Base-by-base conservation (phyloP, 2,329 filamentous ascomycete genomes). In the Epichloe festucae region DNA sequence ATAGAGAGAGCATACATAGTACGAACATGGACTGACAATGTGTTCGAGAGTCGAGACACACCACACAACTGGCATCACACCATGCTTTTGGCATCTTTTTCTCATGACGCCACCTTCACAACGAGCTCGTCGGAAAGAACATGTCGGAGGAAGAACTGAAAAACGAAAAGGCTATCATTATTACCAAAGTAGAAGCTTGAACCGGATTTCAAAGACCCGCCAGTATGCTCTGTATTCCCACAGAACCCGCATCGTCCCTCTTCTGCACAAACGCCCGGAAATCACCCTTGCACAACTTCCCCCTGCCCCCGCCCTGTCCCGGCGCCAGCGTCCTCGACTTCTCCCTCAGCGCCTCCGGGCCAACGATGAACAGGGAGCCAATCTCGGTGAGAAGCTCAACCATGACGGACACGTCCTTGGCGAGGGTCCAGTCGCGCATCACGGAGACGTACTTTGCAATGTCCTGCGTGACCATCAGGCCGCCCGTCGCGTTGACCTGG, bases 401-500 rank as follows among this genome's bases (percentile, higher is more conserved):
- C 50, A 81, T 79, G 23, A 76, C 76, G 58, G 79, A 77, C 47
- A 82, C 80, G 41, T 86, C 81, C 59, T 82, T 83, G 50, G 78
- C 76, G 41, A 90, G 73, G 31, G 85, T 79, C 89, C 89, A 97
- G 36, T 82, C 82, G 55, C 87, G 82, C 57, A 98, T 76, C 11
- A 95, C 81, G 54, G 90, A 85, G 8, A 87, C 86, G 67, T 98
- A 98, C 64, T 89, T 89, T 38, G 89, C 88, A 66, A 97, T 90
- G 65, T 98, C 93, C 70, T 97, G 95, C 38, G 86, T 91, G 27
- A 97, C 88, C 79, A 96, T 93, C 46, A 98, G 79, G 2, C 89
- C 93, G 55, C 93, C 93, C 0, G 91, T 90, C 41, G 90, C 88
- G 59, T 89, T 95, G 58, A 98, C 89, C 54, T 85, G 82, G 71